These are phyloP conservation scores for Zangia roseola DNA, from an alignment of 768 basidiomycete genomes.

Conservation along the genomic window DNA sequence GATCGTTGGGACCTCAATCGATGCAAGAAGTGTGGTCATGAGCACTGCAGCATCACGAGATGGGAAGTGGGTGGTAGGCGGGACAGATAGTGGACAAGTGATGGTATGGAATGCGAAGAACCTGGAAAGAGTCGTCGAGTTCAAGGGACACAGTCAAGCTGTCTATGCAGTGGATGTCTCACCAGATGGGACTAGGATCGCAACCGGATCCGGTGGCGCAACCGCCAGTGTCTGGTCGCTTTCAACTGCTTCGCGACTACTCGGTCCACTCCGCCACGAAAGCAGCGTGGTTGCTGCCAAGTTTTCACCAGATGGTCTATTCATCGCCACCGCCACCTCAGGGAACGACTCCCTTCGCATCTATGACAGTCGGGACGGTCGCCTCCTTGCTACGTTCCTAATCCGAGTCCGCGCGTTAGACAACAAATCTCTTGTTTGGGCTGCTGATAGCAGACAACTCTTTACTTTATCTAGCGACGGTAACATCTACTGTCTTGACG, in stretches of 20 bases:
- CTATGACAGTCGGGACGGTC: not conserved
- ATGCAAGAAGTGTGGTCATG: no score
- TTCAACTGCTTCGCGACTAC: constrained; percentile 2
- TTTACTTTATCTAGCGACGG: not conserved
- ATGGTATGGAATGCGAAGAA: not conserved
- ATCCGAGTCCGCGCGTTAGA: not conserved
- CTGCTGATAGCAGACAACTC: not conserved
- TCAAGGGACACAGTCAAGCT: not conserved
- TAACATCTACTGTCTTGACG: not conserved
- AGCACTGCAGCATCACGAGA: no score
- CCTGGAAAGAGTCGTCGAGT: not conserved
- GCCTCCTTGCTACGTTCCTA: not conserved
- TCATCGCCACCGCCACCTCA: no score
- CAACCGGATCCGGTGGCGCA: not conserved
- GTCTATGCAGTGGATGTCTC: constrained; percentile 10
- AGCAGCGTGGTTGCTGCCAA: no score
- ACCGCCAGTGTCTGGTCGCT: not conserved
- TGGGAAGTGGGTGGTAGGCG: not conserved
- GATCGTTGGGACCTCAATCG: no score
- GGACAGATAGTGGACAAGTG: not conserved
- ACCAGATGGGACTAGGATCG: constrained; percentile 7
- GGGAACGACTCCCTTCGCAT: not conserved
- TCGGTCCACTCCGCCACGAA: not conserved
- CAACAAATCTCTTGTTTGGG: not conserved
- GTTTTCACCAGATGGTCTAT: no score